Evolutionary conservation across 2,329 filamentous ascomycete genomes (phyloP).

Genomic region (Falciphora oryzae): DNA sequence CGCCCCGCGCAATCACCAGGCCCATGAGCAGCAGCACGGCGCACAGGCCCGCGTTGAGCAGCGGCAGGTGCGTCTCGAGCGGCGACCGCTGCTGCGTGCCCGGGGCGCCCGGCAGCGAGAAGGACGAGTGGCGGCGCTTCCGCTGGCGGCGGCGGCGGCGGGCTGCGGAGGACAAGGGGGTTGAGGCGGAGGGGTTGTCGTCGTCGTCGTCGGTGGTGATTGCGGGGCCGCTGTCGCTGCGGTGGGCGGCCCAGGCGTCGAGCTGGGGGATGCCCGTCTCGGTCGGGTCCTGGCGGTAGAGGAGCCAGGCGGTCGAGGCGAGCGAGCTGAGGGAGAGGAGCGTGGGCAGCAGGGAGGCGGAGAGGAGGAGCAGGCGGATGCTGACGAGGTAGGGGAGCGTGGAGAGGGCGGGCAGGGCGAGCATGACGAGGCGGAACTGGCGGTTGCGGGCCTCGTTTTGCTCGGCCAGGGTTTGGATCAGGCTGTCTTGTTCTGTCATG

Average conservation of each 20-base stretch:
- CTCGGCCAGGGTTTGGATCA: constrained; percentile 49
- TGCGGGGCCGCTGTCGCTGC: constrained; percentile 13
- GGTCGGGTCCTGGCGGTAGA: constrained; percentile 49
- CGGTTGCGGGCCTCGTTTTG: constrained; percentile 54
- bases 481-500: constrained; percentile 53
- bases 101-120: constrained; percentile 13
- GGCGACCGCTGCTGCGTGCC: constrained; percentile 29
- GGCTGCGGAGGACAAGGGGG: not conserved
- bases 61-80: constrained; percentile 53
- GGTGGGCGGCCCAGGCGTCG: constrained; percentile 36
- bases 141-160: not conserved
- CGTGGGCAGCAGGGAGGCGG: constrained; percentile 34
- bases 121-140: constrained; percentile 16
- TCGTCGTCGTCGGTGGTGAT: not conserved
- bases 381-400: constrained; percentile 25
- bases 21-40: constrained; percentile 43
- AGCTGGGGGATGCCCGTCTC: constrained; percentile 46
- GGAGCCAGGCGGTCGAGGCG: constrained; percentile 53
- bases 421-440: constrained; percentile 51
- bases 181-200: not conserved
- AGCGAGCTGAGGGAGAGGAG: constrained; percentile 60
- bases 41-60: constrained; percentile 54
- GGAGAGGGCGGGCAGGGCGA: constrained; percentile 35
- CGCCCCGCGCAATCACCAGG: constrained; percentile 26
- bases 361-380: constrained; percentile 21